Evolutionary conservation across 768 basidiomycete species (phyloP), one percentile per base, ranked within the genome.

Genomic region (Zangia roseola): DNA sequence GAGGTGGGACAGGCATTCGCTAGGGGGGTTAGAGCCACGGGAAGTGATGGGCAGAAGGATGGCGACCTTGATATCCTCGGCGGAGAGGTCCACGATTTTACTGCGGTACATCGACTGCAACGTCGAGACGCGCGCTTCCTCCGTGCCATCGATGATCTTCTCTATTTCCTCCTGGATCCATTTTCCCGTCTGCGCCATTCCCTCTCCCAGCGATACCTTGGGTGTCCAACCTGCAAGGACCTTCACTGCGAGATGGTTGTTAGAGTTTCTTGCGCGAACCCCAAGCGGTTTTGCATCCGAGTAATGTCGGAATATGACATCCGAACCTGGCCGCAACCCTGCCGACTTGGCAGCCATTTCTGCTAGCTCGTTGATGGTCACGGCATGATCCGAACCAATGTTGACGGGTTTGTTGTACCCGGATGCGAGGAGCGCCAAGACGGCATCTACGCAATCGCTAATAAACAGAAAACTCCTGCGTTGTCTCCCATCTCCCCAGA

Each of bases 11-110:
- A 82, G 63, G 47, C 80, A 82, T 31, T 69, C 58, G 1, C 53
- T 48, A 0, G 71, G 72, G 5, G 61, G 50, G 2, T 50, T 25
- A 0, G 61, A 60, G 5, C 77, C 75, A 1, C 76, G 70, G 8
- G 81, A 83, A 1, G 82, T 83, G 55, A 84, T 72, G 2, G 82
- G 82, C 7, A 84, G 73, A 3, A 83, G 68, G 35, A 83, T 69
- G 2, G 76, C 82, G 55, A 82, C 80, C 6, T 63, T 71, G 43
- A 70, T 64, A 2, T 60, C 61, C 20, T 64, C 59, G 0, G 60
- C 49, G 5, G 60, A 52, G 8, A 82, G 64, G 38, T 72, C 47
- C 20, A 81, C 50, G 9, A 80, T 40, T 37, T 69, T 51, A 52
- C 80, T 81, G 31, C 33, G 38, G 16, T 61, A 58, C 35, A 73